phyloP scores from a whole-genome alignment of 1,139 yeast species.

The Lodderomyces elongisporus region DNA sequence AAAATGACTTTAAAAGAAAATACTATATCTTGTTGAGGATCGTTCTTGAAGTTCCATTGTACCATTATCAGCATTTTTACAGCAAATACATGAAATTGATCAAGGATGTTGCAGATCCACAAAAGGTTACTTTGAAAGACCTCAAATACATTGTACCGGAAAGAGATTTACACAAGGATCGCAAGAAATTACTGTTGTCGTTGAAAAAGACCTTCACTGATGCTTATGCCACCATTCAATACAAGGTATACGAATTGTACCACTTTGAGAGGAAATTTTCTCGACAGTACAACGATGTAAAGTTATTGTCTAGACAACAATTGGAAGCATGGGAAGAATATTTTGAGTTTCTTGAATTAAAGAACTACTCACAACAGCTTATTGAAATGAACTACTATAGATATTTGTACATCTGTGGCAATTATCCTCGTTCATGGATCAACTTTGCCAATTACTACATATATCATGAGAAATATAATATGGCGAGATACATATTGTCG shows the following conservation, averaged over 20 bases:
- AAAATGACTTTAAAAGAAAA: constrained; percentile 26
- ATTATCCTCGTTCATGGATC: constrained; percentile 57
- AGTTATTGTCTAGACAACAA: constrained; percentile 39
- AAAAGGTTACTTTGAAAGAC: constrained; percentile 7
- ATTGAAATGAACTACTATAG: constrained; percentile 50
- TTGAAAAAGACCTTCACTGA: constrained; percentile 47
- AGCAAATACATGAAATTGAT: constrained; percentile 38
- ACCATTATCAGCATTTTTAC: constrained; percentile 62
- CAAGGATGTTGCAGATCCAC: constrained; percentile 24
- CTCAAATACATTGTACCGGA: constrained; percentile 22
- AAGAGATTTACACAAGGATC: constrained; percentile 15
- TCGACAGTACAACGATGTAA: constrained; percentile 48
- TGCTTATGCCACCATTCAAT: constrained; percentile 57
- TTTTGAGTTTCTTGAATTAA: constrained; percentile 48
- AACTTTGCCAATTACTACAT: constrained; percentile 50
- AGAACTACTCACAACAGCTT: constrained; percentile 23
- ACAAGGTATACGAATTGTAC: constrained; percentile 56
- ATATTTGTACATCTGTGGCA: constrained; percentile 48
- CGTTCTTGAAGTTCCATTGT: constrained; percentile 66
- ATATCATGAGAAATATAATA: constrained; percentile 20
- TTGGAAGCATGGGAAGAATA: constrained; percentile 57
- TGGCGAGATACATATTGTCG: constrained; percentile 35
- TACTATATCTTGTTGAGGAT: constrained; percentile 51
- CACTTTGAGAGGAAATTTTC: constrained; percentile 54
- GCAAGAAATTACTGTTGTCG: constrained; percentile 20